These are phyloP conservation scores for Delphinella strobiligena DNA, from an alignment of 2,329 filamentous ascomycete species.

Conservation along the genomic window DNA sequence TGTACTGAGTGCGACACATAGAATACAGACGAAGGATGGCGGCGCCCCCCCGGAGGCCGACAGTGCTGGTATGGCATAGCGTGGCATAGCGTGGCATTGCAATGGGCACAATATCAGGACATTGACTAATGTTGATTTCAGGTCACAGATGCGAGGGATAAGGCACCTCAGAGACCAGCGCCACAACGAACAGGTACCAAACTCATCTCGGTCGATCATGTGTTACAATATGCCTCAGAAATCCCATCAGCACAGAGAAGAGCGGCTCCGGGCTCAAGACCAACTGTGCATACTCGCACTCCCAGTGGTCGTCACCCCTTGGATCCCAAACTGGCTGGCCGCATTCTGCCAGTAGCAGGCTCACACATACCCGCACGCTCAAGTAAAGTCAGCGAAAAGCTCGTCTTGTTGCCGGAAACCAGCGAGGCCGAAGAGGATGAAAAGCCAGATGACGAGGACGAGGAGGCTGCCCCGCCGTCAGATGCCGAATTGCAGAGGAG, in stretches of 20 bases:
- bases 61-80: constrained; percentile 25
- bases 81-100: not conserved
- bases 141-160: constrained; percentile 48
- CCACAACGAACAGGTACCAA: constrained; percentile 42
- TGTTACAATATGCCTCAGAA: constrained; percentile 85
- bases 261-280: constrained; percentile 47
- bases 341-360: constrained; percentile 34
- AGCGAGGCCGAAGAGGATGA: constrained; percentile 34
- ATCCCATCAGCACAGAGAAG: constrained; percentile 90
- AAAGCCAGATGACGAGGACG: constrained; percentile 28
- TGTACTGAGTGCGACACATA: no score
- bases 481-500: constrained; percentile 57
- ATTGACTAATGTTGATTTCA: constrained; percentile 15
- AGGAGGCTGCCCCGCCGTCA: constrained; percentile 45
- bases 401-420: constrained; percentile 87
- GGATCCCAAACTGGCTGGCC: constrained; percentile 43
- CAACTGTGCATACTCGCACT: constrained; percentile 34
- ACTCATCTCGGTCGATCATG: constrained; percentile 81
- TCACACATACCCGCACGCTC: constrained; percentile 65
- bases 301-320: constrained; percentile 39
- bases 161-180: constrained; percentile 23
- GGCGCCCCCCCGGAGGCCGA: no score
- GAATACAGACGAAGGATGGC: no score
- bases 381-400: constrained; percentile 89
- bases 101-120: not conserved